Conservation (phyloP, 116 monocot species). For the Trichopus zeylanicus region DNA sequence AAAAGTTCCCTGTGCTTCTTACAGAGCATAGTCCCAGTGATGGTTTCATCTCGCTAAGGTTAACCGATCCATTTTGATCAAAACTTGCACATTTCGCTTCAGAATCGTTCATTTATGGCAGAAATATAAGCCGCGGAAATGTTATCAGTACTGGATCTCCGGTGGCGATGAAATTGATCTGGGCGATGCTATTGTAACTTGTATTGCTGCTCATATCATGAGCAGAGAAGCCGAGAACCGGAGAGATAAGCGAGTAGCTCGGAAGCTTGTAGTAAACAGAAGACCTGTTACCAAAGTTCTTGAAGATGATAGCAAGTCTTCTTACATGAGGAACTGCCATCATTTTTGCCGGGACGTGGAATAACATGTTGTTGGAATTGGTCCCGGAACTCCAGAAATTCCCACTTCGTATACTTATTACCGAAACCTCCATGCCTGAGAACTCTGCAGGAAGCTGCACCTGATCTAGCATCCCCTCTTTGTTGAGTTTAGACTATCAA, state of each 20-base stretch:
- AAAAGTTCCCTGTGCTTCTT: slow-evolving; percentile 21
- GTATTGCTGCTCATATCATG: slow-evolving; percentile 18
- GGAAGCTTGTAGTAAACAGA: slow-evolving; percentile 16
- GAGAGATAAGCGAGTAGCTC: slow-evolving; percentile 15
- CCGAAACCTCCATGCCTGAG: slow-evolving; percentile 17
- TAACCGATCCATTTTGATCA: slow-evolving; percentile 4
- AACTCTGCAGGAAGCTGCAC: slow-evolving; percentile 21
- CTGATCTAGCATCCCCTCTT: slow-evolving; percentile 13
- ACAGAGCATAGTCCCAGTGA: slow-evolving; percentile 11
- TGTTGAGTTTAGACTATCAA: no score
- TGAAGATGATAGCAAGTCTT: slow-evolving; percentile 21
- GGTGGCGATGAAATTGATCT: slow-evolving; percentile 5
- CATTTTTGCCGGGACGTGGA: slow-evolving; percentile 23
- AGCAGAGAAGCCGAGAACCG: slow-evolving; percentile 22
- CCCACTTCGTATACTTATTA: slow-evolving; percentile 9
- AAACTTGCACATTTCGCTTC: slow-evolving; percentile 28
- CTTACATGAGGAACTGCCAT: slow-evolving; percentile 10
- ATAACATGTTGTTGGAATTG: not conserved
- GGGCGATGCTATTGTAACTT: not conserved
- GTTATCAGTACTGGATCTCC: slow-evolving; percentile 17
- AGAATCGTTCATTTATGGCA: not conserved
- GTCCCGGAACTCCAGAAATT: slow-evolving; percentile 20
- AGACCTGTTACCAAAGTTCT: slow-evolving; percentile 25
- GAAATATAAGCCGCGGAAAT: slow-evolving; percentile 18
- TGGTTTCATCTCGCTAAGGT: not conserved